phyloP scores from a whole-genome alignment of 495 filamentous ascomycete genomes.

The Staphylotrichum tortipilum region DNA sequence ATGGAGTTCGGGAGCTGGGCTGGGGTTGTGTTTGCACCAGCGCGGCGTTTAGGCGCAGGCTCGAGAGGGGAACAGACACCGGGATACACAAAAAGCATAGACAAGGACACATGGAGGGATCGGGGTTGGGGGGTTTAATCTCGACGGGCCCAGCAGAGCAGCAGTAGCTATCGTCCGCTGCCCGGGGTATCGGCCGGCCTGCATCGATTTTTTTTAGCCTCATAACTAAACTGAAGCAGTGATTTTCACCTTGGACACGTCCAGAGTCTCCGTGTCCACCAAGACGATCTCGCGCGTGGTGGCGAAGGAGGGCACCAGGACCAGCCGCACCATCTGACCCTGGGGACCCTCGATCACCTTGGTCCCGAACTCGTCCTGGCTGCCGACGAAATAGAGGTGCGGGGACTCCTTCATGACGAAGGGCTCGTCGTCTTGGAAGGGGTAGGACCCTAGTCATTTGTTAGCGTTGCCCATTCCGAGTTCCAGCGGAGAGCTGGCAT shows the following conservation, averaged over 20 bases:
- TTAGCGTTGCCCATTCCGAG: constrained; percentile 9
- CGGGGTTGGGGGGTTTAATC: neutral
- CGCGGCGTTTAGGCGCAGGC: neutral
- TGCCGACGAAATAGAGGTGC: constrained; percentile 84
- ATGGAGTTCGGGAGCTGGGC: neutral
- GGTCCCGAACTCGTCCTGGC: constrained; percentile 76
- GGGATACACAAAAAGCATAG: neutral
- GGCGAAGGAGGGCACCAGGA: constrained; percentile 73
- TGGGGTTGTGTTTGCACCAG: neutral
- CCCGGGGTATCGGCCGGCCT: constrained; percentile 1
- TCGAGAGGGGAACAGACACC: neutral
- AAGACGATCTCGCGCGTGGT: constrained; percentile 76
- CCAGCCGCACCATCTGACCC: constrained; percentile 60
- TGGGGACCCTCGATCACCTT: constrained; percentile 52
- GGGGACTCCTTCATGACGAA: constrained; percentile 78
- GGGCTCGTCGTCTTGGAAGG: constrained; percentile 83
- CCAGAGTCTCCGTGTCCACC: constrained; percentile 77
- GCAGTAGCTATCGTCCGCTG: neutral
- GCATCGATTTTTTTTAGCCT: neutral
- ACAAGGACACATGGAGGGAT: neutral
- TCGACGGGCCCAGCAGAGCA: neutral
- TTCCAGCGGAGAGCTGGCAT: no score
- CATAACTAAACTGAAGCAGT: constrained; percentile 9
- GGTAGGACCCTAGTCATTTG: constrained; percentile 71
- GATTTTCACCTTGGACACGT: constrained; percentile 57